These are phyloP conservation scores for Solanum aculeatissimum DNA, from an alignment of 305 asterid species.

Conservation along the genomic window DNA sequence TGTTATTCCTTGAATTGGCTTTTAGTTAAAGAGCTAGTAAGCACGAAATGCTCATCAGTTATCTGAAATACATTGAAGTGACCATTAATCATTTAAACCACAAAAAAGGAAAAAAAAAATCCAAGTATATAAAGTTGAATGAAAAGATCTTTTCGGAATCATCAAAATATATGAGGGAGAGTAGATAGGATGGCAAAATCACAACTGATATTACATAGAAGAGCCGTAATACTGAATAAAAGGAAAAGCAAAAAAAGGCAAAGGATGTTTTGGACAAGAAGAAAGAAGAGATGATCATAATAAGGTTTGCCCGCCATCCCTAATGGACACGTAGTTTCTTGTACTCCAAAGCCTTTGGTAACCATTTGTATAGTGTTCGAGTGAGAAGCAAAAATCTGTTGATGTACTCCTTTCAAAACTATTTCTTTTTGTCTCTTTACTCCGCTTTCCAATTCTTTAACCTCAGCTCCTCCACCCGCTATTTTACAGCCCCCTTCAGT, in stretches of 20 bases:
- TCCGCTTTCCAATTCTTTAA: slow-evolving; percentile 44
- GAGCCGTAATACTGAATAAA: not conserved
- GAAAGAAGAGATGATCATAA: not conserved
- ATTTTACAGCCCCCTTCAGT: slow-evolving; percentile 25
- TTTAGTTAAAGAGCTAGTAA: not conserved
- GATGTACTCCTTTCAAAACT: slow-evolving; percentile 52
- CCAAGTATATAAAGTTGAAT: too few species aligned
- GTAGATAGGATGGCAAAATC: not conserved
- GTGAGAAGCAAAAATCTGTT: slow-evolving; percentile 76
- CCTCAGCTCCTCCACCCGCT: slow-evolving; percentile 15
- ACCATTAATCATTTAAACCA: not conserved
- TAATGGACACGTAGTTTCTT: slow-evolving; percentile 23
- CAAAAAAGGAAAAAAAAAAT: not conserved
- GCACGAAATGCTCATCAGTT: not conserved
- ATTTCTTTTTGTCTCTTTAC: slow-evolving; percentile 39
- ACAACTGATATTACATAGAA: not conserved
- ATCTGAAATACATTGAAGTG: not conserved
- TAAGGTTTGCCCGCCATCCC: not conserved
- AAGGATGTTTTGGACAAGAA: not conserved
- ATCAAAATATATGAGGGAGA: not conserved
- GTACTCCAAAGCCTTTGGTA: slow-evolving; percentile 45
- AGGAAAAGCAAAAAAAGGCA: not conserved
- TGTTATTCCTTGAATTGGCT: not conserved
- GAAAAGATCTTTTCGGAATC: too few species aligned
- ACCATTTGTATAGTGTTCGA: slow-evolving; percentile 69